Evolutionary conservation across 1,139 yeast genomes (phyloP), one percentile per base, ranked within the genome.

Genomic region (Scheffersomyces insectosa): DNA sequence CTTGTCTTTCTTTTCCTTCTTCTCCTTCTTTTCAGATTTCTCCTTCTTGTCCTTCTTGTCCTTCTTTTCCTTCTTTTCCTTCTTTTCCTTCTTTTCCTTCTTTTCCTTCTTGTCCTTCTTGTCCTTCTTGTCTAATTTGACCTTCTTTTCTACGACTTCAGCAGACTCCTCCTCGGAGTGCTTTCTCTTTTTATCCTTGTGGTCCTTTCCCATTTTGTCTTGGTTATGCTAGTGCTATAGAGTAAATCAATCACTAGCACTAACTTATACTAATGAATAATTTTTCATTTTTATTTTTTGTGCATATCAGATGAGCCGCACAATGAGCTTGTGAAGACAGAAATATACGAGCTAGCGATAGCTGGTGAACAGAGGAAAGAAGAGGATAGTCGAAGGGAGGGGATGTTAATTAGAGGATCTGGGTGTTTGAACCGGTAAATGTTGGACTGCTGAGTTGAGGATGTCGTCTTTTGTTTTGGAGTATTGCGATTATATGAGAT

Each of bases 161-260:
- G 48, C 57, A 32, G 48, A 60, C 12, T 57, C 65, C 14, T 61
- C 65, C 42, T 66, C 68, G 33, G 42, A 61, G 45, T 52, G 53
- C 61, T 71, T 75, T 68, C 80, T 73, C 65, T 76, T 77, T 51
- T 68, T 72, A 38, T 71, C 74, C 47, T 61, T 62, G 38, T 52
- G 48, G 39, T 64, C 70, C 47, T 66, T 65, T 38, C 60, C 64
- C 73, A 68, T 65, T 28, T 42, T 57, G 47, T 9, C 9, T 27
- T 43, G 30, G 39, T 28, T 33, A 29, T 36, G 28, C 11, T 28
- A 20, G 15, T 32, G 25, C 16, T 28, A 16, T 23, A 36, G 4
- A 35, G 25, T 14, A 14, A 13, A 34, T 16, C 35, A 31, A 29
- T 31, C 40, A 33, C 37, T 12, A 27, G 25, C 40, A 16, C 15